Evolutionary conservation across 2,329 filamentous ascomycete species (phyloP).

Genomic region (Curvularia verruculosa): DNA sequence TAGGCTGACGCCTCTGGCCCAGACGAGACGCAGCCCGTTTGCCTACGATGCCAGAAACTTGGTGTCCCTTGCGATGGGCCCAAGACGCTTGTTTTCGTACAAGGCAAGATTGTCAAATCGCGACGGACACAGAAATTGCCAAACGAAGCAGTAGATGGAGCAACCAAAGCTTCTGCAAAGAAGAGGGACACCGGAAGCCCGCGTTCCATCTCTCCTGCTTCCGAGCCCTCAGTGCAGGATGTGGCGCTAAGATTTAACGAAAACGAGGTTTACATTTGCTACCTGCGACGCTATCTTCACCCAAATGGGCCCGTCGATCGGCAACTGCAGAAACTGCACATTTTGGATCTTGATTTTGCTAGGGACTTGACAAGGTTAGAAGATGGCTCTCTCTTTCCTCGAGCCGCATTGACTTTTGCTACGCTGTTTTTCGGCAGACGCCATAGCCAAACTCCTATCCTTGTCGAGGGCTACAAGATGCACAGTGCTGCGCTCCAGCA

Average conservation of each 20-base stretch:
- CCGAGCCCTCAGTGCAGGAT: neutral
- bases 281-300: constrained; percentile 25
- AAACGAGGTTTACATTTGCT: constrained; percentile 36
- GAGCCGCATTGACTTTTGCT: constrained; percentile 34
- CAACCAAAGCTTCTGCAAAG: neutral
- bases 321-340: constrained; percentile 23
- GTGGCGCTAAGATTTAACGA: constrained; percentile 17
- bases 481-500: constrained; percentile 33
- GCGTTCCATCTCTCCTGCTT: neutral
- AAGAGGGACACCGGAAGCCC: constrained; percentile 4
- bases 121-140: constrained; percentile 21
- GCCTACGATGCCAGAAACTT: constrained; percentile 32
- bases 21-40: constrained; percentile 37
- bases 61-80: constrained; percentile 36
- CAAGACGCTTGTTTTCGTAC: constrained; percentile 30
- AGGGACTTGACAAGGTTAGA: neutral
- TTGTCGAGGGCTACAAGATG: constrained; percentile 26
- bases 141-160: neutral
- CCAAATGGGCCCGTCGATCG: constrained; percentile 33
- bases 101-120: constrained; percentile 37
- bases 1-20: constrained; percentile 11
- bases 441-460: constrained; percentile 25
- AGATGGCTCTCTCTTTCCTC: constrained; percentile 20
- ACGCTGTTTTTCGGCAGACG: constrained; percentile 35
- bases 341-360: constrained; percentile 19